phyloP scores from a whole-genome alignment of 2,329 filamentous ascomycete genomes.

The Aureobasidium subglaciale region DNA sequence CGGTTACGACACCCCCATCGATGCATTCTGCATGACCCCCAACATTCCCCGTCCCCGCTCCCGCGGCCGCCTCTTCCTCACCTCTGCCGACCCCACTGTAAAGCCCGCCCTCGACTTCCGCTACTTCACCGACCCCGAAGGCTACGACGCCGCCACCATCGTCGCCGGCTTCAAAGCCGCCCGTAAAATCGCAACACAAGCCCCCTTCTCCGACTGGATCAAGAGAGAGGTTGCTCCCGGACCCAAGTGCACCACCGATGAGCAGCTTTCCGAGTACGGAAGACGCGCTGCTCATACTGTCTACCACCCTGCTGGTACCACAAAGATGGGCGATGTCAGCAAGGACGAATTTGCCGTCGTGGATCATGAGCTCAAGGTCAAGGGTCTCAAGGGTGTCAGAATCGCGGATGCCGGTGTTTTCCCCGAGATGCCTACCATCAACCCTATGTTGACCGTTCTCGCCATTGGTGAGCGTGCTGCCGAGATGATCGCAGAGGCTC shows the following conservation, averaged over 20 bases:
- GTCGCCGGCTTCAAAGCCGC: conserved; percentile 67
- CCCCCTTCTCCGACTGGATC: conserved; percentile 76
- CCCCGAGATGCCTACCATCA: conserved; percentile 78
- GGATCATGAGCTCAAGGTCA: conserved; percentile 64
- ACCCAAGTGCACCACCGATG: conserved; percentile 64
- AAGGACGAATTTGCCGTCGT: conserved; percentile 70
- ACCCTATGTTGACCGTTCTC: conserved; percentile 86
- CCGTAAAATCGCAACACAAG: conserved; percentile 61
- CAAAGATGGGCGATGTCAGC: conserved; percentile 74
- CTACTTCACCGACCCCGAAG: conserved; percentile 81
- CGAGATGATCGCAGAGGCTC: conserved; percentile 72
- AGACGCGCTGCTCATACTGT: conserved; percentile 78
- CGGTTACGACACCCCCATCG: conserved; percentile 63
- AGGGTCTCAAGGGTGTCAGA: conserved; percentile 64
- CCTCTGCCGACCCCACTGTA: conserved; percentile 63
- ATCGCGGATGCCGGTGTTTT: conserved; percentile 86
- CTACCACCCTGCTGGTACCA: conserved; percentile 83
- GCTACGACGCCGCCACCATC: conserved; percentile 79
- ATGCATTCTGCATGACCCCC: conserved; percentile 89
- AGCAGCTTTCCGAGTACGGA: conserved; percentile 75
- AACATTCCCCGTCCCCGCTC: conserved; percentile 81
- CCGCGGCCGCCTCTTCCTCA: conserved; percentile 69
- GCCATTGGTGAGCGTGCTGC: conserved; percentile 76
- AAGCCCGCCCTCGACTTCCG: conserved; percentile 83
- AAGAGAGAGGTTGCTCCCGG: conserved; percentile 76